These are phyloP conservation scores for Microbotryum violaceum DNA, from an alignment of 1,284 basidiomycete genomes.

Conservation along the genomic window DNA sequence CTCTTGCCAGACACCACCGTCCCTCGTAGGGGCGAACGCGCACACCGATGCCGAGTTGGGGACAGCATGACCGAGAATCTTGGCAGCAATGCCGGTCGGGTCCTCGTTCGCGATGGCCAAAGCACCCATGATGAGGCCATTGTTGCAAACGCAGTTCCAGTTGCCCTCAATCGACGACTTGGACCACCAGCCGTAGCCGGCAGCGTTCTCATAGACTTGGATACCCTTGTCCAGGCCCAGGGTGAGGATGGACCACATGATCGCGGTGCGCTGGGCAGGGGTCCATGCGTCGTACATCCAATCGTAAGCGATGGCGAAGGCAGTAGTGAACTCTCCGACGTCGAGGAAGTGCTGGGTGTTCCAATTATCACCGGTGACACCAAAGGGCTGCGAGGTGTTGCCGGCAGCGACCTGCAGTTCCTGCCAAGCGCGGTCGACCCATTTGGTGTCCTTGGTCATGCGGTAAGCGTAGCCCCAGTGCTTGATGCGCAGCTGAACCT, in stretches of 20 bases:
- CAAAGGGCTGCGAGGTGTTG: constrained; percentile 52
- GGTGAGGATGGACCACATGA: constrained; percentile 65
- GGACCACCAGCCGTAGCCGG: constrained; percentile 38
- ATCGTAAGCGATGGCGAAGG: constrained; percentile 86
- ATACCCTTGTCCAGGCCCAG: constrained; percentile 58
- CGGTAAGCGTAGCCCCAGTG: constrained; percentile 83
- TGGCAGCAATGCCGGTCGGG: constrained; percentile 59
- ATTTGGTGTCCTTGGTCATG: constrained; percentile 77
- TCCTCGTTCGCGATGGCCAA: constrained; percentile 85
- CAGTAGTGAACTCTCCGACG: constrained; percentile 73
- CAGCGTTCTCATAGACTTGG: constrained; percentile 34
- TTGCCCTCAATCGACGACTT: constrained; percentile 53
- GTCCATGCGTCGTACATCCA: constrained; percentile 81
- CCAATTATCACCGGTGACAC: constrained; percentile 38
- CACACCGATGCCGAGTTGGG: constrained; percentile 73
- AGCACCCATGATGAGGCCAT: constrained; percentile 77
- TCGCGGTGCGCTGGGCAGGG: constrained; percentile 58
- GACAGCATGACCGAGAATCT: constrained; percentile 59
- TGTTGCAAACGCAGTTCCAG: constrained; percentile 91
- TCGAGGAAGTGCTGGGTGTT: constrained; percentile 77
- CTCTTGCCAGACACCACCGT: constrained; percentile 95
- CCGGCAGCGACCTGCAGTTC: constrained; percentile 67
- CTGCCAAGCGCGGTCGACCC: constrained; percentile 71
- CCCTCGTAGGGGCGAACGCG: constrained; percentile 49
- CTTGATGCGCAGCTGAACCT: constrained; percentile 83